phyloP scores from a whole-genome alignment of 2,329 filamentous ascomycete species.

The Xylaria digitata region DNA sequence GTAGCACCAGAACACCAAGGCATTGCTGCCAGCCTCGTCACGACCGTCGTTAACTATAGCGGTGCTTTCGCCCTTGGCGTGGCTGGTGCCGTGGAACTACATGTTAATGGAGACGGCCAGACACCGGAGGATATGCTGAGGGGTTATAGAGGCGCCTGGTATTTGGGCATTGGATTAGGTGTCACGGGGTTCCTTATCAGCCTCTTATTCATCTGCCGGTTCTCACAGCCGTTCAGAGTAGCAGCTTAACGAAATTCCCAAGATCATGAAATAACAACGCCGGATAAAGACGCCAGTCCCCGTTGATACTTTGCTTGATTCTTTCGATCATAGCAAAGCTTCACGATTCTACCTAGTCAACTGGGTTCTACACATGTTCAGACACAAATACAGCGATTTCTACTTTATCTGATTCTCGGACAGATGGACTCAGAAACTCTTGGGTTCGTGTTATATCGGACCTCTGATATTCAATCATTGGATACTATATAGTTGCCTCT shows the following conservation, averaged over 20 bases:
- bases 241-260: neutral
- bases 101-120: conserved; percentile 36
- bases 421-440: neutral
- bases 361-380: neutral
- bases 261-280: neutral
- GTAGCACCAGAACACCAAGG: conserved; percentile 50
- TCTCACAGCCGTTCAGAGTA: conserved; percentile 38
- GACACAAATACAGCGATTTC: no score
- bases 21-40: conserved; percentile 60
- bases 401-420: neutral
- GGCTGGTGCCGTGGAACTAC: conserved; percentile 58
- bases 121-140: conserved; percentile 41
- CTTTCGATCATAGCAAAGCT: neutral
- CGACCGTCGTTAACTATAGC: conserved; percentile 68
- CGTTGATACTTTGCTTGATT: neutral
- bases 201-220: conserved; percentile 43
- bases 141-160: conserved; percentile 48
- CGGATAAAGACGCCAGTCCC: neutral
- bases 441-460: neutral
- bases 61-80: conserved; percentile 67
- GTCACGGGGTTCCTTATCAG: conserved; percentile 44
- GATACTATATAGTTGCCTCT: neutral
- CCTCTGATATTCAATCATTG: neutral
- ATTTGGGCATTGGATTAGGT: conserved; percentile 46
- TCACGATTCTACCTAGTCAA: no score